Percentiles rank a stretch among this genome's conserved stretches.
Evolutionary conservation across 2,329 filamentous ascomycete species (phyloP).

Genomic region (Helminthosporium solani): DNA sequence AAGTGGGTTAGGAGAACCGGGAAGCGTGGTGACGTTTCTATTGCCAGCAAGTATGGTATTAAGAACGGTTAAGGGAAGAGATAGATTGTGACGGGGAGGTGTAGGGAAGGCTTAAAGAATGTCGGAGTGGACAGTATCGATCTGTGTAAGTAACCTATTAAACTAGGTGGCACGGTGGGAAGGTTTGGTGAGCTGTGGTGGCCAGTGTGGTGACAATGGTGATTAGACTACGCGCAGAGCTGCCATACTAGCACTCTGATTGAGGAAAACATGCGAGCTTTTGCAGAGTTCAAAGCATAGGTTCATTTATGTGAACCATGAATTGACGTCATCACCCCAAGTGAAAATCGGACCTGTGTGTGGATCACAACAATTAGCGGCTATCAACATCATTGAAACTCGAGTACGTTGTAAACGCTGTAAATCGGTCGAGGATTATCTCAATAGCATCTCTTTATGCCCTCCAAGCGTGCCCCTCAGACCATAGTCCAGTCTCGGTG

Average conservation of each 20-base stretch:
- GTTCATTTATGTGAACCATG: constrained; percentile 5
- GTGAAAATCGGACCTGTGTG: too few relatives aligned
- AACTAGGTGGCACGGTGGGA: not conserved
- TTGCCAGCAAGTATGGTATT: constrained; percentile 20
- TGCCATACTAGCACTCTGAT: constrained; percentile 40
- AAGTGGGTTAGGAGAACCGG: constrained; percentile 25
- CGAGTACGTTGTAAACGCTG: too few relatives aligned
- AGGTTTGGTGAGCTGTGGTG: too few relatives aligned
- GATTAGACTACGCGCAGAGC: not conserved
- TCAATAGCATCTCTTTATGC: too few relatives aligned
- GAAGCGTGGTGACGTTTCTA: constrained; percentile 12
- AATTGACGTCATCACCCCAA: too few relatives aligned
- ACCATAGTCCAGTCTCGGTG: too few relatives aligned
- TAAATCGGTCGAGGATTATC: too few relatives aligned
- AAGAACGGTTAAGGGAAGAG: constrained; percentile 21
- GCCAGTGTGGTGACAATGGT: too few relatives aligned
- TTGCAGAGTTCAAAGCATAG: constrained; percentile 44
- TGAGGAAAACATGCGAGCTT: constrained; percentile 48
- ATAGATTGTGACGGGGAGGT: constrained; percentile 40
- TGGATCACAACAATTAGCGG: too few relatives aligned
- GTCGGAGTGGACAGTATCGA: constrained; percentile 43
- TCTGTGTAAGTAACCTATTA: constrained; percentile 44
- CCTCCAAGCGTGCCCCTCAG: too few relatives aligned
- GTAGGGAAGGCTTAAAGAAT: constrained; percentile 37
- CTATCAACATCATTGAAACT: too few relatives aligned